A percentile compares a stretch with the other conserved stretches of the same genome.
Conservation (phyloP, 805 yeast genomes). For the Wickerhamomyces canadensis region DNA sequence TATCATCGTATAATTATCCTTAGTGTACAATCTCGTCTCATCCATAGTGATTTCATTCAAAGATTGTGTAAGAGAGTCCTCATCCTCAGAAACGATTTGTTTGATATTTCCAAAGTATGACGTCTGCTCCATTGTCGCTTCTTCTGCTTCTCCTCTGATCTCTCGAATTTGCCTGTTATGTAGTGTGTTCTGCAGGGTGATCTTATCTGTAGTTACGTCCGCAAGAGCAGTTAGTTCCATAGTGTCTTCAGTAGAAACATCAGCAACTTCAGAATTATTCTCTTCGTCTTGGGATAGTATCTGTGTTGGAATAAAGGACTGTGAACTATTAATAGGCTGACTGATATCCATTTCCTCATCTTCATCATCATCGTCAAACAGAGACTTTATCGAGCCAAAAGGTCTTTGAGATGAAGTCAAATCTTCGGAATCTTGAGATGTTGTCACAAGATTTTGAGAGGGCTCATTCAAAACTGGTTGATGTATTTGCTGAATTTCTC, state of each 20-base stretch:
- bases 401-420: constrained; percentile 13
- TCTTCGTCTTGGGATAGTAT: not conserved
- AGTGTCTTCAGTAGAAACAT: constrained; percentile 11
- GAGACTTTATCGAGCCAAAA: constrained; percentile 22
- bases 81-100: not conserved
- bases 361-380: constrained; percentile 20
- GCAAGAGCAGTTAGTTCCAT: constrained; percentile 18
- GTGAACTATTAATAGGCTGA: constrained; percentile 9
- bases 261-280: not conserved
- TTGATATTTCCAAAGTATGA: constrained; percentile 6
- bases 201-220: constrained; percentile 9
- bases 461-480: not conserved
- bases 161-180: constrained; percentile 15
- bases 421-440: not conserved
- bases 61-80: not conserved
- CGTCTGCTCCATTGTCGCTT: constrained; percentile 17
- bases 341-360: constrained; percentile 23
- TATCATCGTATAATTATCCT: not conserved
- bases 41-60: constrained; percentile 13
- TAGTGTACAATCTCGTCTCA: constrained; percentile 7
- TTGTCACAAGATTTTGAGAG: not conserved
- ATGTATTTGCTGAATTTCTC: constrained; percentile 14
- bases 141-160: constrained; percentile 3
- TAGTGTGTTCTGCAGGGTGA: constrained; percentile 18
- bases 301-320: not conserved